Evolutionary conservation across 163 green algal genomes (phyloP).

Genomic region (Scenedesmus sp.): DNA sequence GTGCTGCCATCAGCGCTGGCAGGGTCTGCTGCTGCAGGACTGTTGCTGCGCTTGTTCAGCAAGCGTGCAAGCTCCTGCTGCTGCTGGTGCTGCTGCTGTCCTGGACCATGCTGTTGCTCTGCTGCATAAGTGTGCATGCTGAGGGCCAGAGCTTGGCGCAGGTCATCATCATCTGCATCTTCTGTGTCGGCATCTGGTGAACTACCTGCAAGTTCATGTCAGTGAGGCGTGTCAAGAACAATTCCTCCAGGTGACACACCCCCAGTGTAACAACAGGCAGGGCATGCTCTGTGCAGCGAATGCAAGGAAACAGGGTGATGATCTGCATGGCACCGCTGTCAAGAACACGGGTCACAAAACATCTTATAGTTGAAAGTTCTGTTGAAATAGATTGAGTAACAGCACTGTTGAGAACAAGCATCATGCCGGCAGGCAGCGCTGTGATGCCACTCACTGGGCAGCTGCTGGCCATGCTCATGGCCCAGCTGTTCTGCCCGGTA

Average conservation of each 20-base stretch:
- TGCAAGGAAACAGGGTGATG: background rate
- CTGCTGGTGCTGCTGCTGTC: background rate
- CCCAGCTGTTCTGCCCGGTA: background rate
- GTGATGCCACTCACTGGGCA: background rate
- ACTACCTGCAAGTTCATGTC: background rate
- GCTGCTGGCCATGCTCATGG: background rate
- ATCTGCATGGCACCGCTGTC: background rate
- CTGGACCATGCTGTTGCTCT: background rate
- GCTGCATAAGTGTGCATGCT: slow-evolving; percentile 40
- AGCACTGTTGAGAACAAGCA: background rate
- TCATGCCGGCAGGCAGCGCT: background rate
- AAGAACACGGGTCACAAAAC: background rate
- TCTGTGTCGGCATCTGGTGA: background rate
- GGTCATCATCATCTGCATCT: slow-evolving; percentile 23
- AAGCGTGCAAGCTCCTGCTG: background rate
- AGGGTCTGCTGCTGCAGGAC: background rate
- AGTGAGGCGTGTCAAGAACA: background rate
- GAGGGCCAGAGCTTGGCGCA: slow-evolving; percentile 8
- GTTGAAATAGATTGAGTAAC: background rate
- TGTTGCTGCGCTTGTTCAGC: slow-evolving; percentile 22
- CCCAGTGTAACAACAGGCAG: too few species aligned
- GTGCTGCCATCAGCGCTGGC: background rate
- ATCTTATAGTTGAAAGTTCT: background rate
- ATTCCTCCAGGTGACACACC: background rate
- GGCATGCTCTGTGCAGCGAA: background rate